Base-by-base conservation (phyloP, 148 eudicot genomes). In the Polygonum maritimum region DNA sequence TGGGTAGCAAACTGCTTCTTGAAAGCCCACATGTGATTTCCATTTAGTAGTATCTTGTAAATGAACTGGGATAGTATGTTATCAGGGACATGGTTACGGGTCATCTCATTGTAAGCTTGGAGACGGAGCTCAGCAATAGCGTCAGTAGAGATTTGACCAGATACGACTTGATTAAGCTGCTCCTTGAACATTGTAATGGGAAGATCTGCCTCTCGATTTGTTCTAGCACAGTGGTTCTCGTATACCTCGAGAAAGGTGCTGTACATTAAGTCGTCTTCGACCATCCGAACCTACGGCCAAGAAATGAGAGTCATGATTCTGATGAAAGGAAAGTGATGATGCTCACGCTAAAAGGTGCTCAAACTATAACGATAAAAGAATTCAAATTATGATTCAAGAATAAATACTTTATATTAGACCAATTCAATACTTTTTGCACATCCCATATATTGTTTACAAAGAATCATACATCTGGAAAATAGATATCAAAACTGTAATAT, bases 161-260 rank as follows among this genome's bases (percentile, higher is more conserved):
- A 85, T 78, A 95, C 93, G 78, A 96, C 99, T 84, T 94, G 99
- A 84, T 92, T 95, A 48, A 92, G 86, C 77, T 95, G 97, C 80
- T 95, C 97, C 84, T 95, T 95, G 81, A 92, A 95, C 75, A 86
- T 82, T 21, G 97, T 90, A 21, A 95, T 92, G 7, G 99, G 99
- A 75, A 84, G 89, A 82, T 95, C 99, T 71, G 99, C 90, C 77
- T 95, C 99, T 77, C 90, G 78, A 76, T 91, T 89, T 77, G 91
- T 95, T 81, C 99, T 95, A 51, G 98, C 96, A 86, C 97, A 95
- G 76, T 95, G 96, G 76, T 95, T 95, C 85, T 95, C 99, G 77
- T 95, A 95, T 52, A 95, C 99, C 87, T 95, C 97, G 57, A 95
- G 94, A 83, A 95, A 89, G 69, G 99, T 95, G 85, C 92, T 95